Evolutionary conservation across 2,329 filamentous ascomycete species (phyloP).

Genomic region (Tolypocladium tropicale): DNA sequence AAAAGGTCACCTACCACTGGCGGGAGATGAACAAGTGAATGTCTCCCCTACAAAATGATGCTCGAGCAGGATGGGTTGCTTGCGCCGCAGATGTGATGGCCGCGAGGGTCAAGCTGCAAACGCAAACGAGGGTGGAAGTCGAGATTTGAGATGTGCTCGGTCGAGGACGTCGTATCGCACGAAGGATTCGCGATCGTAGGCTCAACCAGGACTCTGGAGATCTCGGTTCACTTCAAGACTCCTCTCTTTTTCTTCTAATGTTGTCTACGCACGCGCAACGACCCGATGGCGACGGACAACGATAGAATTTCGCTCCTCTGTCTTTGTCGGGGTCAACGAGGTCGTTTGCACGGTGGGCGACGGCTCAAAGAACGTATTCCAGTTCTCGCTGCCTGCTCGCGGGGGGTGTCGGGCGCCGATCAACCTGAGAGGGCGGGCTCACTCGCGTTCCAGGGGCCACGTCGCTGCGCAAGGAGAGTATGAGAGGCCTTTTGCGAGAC

Average conservation of each 20-base stretch:
- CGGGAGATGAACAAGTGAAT: slow-evolving; percentile 97
- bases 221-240: slow-evolving; percentile 18
- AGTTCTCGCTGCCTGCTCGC: slow-evolving; percentile 26
- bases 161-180: neutral
- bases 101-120: slow-evolving; percentile 9
- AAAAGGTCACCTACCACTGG: slow-evolving; percentile 45
- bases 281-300: slow-evolving; percentile 22
- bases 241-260: slow-evolving; percentile 15
- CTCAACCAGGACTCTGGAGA: slow-evolving; percentile 14
- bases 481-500: slow-evolving; percentile 7
- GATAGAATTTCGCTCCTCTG: slow-evolving; percentile 21
- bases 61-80: slow-evolving; percentile 15
- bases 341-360: slow-evolving; percentile 24
- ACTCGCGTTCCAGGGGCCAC: slow-evolving; percentile 6
- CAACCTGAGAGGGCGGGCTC: slow-evolving; percentile 6
- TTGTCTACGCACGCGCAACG: slow-evolving; percentile 27
- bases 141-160: neutral
- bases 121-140: slow-evolving; percentile 2
- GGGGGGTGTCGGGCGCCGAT: slow-evolving; percentile 14
- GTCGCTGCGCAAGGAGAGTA: slow-evolving; percentile 3
- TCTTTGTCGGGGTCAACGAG: slow-evolving; percentile 23
- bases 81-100: slow-evolving; percentile 11
- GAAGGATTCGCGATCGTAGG: slow-evolving; percentile 1
- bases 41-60: slow-evolving; percentile 64
- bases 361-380: slow-evolving; percentile 30